Conservation (phyloP, 805 yeast genomes). For the Kodamaea nitidulidarum region DNA sequence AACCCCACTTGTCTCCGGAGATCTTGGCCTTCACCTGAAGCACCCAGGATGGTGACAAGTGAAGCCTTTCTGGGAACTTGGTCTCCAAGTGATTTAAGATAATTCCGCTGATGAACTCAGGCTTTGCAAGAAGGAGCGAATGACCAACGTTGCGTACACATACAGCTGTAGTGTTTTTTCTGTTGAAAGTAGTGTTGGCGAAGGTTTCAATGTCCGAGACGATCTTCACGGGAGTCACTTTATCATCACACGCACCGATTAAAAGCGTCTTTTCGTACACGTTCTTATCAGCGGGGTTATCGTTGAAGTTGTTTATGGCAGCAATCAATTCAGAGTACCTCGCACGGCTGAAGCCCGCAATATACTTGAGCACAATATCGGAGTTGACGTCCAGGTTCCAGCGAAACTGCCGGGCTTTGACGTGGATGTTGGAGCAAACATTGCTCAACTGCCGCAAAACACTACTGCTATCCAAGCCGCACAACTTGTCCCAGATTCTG, state of each 20-base stretch:
- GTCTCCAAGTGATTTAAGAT: conserved; percentile 53
- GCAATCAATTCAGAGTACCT: conserved; percentile 40
- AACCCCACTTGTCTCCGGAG: conserved; percentile 73
- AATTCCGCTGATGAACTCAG: conserved; percentile 59
- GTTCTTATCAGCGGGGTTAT: conserved; percentile 26
- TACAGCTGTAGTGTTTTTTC: conserved; percentile 1
- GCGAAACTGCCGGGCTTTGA: conserved; percentile 55
- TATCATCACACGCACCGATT: conserved; percentile 57
- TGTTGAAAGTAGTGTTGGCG: conserved; percentile 2
- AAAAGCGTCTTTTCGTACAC: conserved; percentile 46
- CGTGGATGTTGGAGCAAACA: conserved; percentile 26
- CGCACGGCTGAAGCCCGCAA: conserved; percentile 46
- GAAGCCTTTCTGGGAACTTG: conserved; percentile 43
- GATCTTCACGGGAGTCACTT: conserved; percentile 46
- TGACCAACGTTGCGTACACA: conserved; percentile 57
- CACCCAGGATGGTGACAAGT: conserved; percentile 70
- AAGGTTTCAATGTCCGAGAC: conserved; percentile 24
- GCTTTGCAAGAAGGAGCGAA: conserved; percentile 57
- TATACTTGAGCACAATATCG: conserved; percentile 48
- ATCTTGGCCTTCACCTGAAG: conserved; percentile 57
- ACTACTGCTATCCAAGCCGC: conserved; percentile 58
- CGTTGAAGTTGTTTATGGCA: conserved; percentile 34
- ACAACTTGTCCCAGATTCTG: conserved; percentile 56
- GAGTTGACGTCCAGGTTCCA: conserved; percentile 69
- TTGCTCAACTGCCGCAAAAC: conserved; percentile 50